Base-by-base conservation (phyloP, 305 asterid species). In the Caryopteris hybrid region DNA sequence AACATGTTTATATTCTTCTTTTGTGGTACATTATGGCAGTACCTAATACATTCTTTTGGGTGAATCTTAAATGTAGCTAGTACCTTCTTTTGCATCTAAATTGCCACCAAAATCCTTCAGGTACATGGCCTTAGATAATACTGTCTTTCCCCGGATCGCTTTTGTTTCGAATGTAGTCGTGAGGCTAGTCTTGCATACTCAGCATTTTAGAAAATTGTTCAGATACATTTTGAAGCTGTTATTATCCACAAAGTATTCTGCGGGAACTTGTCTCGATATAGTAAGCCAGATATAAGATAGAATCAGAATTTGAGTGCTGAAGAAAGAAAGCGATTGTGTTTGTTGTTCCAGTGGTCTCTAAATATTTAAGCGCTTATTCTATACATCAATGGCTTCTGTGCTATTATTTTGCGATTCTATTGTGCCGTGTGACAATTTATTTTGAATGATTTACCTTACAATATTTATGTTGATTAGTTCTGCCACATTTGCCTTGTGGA, bases 261-360 rank as follows among this genome's bases (percentile, higher is more conserved):
- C 17, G 43, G 33, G 42, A 27, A 48, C 45, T 11, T 76, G 27
- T 70, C 69, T 16, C 17, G 20, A 48, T 73, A 64, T 63, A 13
- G 52, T 46, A 69, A 68, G 50, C 52, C 43, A 14, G 39, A 18
- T 53, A 41, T 29, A 69, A 69, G 72, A 22, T 62, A 21, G 67
- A 45, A 53, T 42, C 61, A 27, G 10, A 27, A 10, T 31, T 55
- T 57, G 71, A 52, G 27, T 23, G 69, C 34, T 45, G 61, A 42
- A 58, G 42, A 20, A 45, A 68, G 69, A 61, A 1, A 25, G 4
- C 31, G 2, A 4, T 25, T 25, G 31, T n/a, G n/a, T n/a, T n/a
- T n/a, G 53, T 14, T 51, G 10, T 16, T 45, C 46, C 43, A 41
- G 38, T 45, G 33, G 55, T 58, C 39, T 60, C 66, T 21, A 9